These are phyloP conservation scores for Leptographium galeiforme DNA, from an alignment of 2,329 filamentous ascomycete genomes.

Conservation along the genomic window DNA sequence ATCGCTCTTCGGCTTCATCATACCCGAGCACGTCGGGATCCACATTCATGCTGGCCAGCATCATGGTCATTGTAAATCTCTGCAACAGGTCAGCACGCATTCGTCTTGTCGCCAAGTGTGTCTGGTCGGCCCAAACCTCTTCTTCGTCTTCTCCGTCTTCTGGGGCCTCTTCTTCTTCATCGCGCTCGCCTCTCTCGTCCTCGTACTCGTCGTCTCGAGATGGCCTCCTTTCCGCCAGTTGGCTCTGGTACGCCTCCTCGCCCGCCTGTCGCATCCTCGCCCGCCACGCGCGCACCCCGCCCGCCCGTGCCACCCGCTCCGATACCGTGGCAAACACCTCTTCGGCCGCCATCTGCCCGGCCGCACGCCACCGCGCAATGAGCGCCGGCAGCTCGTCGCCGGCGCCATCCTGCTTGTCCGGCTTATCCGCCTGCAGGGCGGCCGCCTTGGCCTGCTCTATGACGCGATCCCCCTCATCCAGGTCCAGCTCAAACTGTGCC, in stretches of 20 bases:
- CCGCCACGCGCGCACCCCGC: conserved; percentile 16
- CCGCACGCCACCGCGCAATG: conserved; percentile 45
- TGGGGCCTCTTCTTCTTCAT: conserved; percentile 6
- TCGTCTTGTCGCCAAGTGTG: no score
- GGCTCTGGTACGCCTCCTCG: background rate
- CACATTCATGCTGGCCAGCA: conserved; percentile 24
- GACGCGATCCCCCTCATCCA: conserved; percentile 5
- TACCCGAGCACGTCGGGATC: conserved; percentile 22
- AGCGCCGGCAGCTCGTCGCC: conserved; percentile 43
- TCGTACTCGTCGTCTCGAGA: conserved; percentile 6
- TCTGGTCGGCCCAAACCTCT: background rate
- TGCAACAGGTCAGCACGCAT: conserved; percentile 2
- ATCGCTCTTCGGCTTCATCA: conserved; percentile 18
- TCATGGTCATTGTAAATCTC: conserved; percentile 24
- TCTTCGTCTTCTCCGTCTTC: conserved; percentile 2
- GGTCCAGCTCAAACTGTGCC: conserved; percentile 3
- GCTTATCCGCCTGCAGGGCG: background rate
- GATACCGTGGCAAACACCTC: conserved; percentile 49
- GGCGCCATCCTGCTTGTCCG: conserved; percentile 6
- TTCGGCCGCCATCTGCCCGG: conserved; percentile 51
- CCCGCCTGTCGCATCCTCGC: conserved; percentile 9
- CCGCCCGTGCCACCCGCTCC: conserved; percentile 29
- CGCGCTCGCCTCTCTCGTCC: conserved; percentile 2
- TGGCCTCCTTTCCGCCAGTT: background rate
- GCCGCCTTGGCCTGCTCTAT: background rate